Evolutionary conservation across 208 protist genomes (phyloP), one percentile per base, ranked within the genome.

Genomic region (Leptomonas seymouri): DNA sequence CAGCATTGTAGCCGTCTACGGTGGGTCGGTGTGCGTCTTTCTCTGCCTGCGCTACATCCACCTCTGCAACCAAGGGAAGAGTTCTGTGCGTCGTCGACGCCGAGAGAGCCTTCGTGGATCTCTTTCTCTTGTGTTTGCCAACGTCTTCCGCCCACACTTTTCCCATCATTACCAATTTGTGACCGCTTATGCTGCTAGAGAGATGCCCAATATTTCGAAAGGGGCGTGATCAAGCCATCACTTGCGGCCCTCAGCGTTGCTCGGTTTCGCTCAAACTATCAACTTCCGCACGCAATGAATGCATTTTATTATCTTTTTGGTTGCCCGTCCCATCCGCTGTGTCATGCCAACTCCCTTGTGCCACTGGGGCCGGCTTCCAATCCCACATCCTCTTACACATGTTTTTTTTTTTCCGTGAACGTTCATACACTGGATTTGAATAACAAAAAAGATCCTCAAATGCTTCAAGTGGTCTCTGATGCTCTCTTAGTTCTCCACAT

Each of bases 81-180:
- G 51, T 45, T 82, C 84, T 8, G 51, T 89, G 11, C 55, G 71
- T 16, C 54, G 84, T 0, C 61, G 84, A 20, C 74, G 80, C 9
- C 70, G 54, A 8, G 25, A 51, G 28, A 53, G n/a, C 21, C 15
- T 45, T 8, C 31, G 67, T 42, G 66, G 66, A 16, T 63, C 63
- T 3, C 34, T 70, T 16, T 20, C 30, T 20, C 31, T 53, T 12
- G 73, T 88, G 25, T 84, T 80, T 58, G 48, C 60, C 3, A 23
- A 64, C 21, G 73, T 65, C 2, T 67, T 76, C 27, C 74, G 62
- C 30, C 67, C 76, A 1, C 15, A 63, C 15, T 69, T 67, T 15
- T 64, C 74, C 7, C 67, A 74, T 42, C 67, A 74, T 42, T 74
- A 67, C 23, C 21, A 8, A 0, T 25, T 39, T 21, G 3, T 31